Base-by-base conservation (phyloP, 305 asterid species). In the Andrographis paniculata region DNA sequence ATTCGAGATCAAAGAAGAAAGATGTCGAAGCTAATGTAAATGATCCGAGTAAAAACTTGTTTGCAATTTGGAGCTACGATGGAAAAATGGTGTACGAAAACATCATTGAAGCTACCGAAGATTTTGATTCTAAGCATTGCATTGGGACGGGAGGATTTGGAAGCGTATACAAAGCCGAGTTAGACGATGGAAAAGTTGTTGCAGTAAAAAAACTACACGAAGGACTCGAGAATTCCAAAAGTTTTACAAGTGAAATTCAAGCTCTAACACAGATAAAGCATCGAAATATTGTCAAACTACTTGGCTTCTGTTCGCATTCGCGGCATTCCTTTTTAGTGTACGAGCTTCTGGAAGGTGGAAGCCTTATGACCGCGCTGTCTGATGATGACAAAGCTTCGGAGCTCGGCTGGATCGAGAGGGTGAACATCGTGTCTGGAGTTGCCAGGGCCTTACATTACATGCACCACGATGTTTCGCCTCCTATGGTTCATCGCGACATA, bases 401-500 rank as follows among this genome's bases (percentile, higher is more conserved):
- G 17, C 49, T 69, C 47, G 59, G 56, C 3, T 69, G 68, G 75
- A 19, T 20, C 5, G 52, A 18, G 2, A 69, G 71, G 51, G 67
- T 69, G 56, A 63, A 59, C 24, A 52, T 68, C 44, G 48, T 68
- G 15, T 58, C 47, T 45, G 70, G 67, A 5, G 55, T 63, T 20
- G 70, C 70, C 15, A 16, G 20, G n/a, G 72, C 63, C n/a, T 50
- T 62, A 49, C 54, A 63, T 10, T 67, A 67, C 18, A 50, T 68
- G 69, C 69, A 68, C 45, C 74, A 68, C 3, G 58, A 62, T 27
- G 38, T 67, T 39, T 49, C 60, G 2, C 69, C 69, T 3, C 69
- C 66, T 0, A 68, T 68, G n/a, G 69, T 62, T 59, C 74, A 62
- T 40, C 69, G 74, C 2, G 69, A 68, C 45, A 68, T 68, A 23